Base-by-base conservation (phyloP, 352 stramenopile species). In the Phytophthora sp. region DNA sequence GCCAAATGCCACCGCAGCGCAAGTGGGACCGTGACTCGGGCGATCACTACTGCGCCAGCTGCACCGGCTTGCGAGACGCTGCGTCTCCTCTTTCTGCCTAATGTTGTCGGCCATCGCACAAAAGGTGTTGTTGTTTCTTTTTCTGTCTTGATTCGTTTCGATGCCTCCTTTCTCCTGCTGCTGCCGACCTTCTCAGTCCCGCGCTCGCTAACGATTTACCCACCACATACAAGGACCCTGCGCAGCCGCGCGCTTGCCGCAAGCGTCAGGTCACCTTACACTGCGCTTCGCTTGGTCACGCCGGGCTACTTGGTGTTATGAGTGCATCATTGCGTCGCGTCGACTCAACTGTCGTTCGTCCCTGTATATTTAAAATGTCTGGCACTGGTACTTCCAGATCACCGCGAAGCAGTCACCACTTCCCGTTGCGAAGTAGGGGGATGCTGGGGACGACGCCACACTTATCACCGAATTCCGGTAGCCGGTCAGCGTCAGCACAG, bases 391-490 rank as follows among this genome's bases (percentile, higher is more conserved):
- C 54, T 95, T 95, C 87, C 87, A 95, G 58, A 94, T 77, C 24
- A 92, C 86, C 44, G 84, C 83, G 72, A 92, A 89, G 69, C 83
- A 93, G 65, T 95, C 87, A 10, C 87, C 84, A 45, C 84, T 94
- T 39, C 84, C 87, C 24, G 87, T 95, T 41, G 84, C 87, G 59
- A 95, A 95, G 77, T 94, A 93, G 18, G 87, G 84, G 37, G 84
- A 92, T 42, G 79, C 69, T 28, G 84, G 87, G n/a, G 87, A 95
- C 35, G 87, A 92, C 28, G 84, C 83, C 28, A 95, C 87, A 67
- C 85, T 95, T 71, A 94, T 95, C 51, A 94, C 84, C 45, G 87
- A 95, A 78, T 94, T 95, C 53, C 84, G 77, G 69, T 91, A 94
- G 37, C 87, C 87, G 17, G 84, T 92, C 37, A 95, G 43, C 31